Conservation (phyloP, 495 filamentous ascomycete genomes). For the Talaromyces stipitatus region DNA sequence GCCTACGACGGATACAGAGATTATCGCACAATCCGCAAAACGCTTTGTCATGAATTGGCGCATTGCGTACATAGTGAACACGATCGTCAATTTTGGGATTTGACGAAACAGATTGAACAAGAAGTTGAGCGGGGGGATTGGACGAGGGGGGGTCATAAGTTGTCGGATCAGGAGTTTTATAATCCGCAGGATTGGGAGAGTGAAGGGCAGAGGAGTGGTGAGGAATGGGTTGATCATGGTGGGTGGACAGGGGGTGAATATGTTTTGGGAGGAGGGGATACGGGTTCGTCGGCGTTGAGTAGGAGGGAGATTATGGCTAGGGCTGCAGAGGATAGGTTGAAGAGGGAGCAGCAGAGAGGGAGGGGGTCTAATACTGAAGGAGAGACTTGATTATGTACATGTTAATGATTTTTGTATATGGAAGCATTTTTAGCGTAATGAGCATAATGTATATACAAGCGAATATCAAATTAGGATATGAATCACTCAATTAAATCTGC, state of each 20-base stretch:
- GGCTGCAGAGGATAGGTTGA: slow-evolving; percentile 67
- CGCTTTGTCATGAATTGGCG: slow-evolving; percentile 89
- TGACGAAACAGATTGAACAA: slow-evolving; percentile 75
- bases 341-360: slow-evolving; percentile 40
- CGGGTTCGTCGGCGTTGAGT: slow-evolving; percentile 25
- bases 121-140: slow-evolving; percentile 80
- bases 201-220: slow-evolving; percentile 28
- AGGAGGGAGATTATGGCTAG: slow-evolving; percentile 67
- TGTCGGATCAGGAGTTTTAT: slow-evolving; percentile 66
- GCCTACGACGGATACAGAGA: slow-evolving; percentile 90
- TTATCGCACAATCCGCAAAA: slow-evolving; percentile 83
- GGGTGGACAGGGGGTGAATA: slow-evolving; percentile 87
- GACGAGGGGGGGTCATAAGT: slow-evolving; percentile 53
- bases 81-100: slow-evolving; percentile 79
- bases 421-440: background rate
- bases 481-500: slow-evolving; percentile 36
- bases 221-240: slow-evolving; percentile 61
- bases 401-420: background rate
- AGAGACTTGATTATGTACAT: background rate
- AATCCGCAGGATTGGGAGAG: slow-evolving; percentile 50
- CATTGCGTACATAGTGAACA: slow-evolving; percentile 84
- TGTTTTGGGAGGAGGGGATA: slow-evolving; percentile 57
- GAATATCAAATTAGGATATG: no score
- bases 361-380: slow-evolving; percentile 19
- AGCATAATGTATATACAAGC: background rate